Evolutionary conservation across 2,329 filamentous ascomycete genomes (phyloP).

Genomic region (Tolypocladium pustulatum): DNA sequence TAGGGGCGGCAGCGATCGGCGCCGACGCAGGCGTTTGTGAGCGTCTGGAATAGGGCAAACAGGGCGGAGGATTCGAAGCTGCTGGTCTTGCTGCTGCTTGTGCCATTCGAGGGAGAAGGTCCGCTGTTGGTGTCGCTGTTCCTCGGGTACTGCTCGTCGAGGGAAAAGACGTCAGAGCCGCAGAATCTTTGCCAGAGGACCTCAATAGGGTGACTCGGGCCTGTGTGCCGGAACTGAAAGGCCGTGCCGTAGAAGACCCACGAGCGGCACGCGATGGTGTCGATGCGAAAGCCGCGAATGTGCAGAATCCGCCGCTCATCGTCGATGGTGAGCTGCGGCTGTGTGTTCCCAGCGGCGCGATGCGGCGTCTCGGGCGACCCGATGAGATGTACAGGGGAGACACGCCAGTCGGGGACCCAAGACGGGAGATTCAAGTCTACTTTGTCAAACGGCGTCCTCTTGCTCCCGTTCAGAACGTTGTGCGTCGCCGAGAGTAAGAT

Average conservation of each 20-base stretch:
- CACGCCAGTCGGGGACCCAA: conserved; percentile 28
- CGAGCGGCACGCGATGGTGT: conserved; percentile 12
- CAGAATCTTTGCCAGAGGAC: conserved; percentile 18
- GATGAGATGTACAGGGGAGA: conserved; percentile 20
- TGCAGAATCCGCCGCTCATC: conserved; percentile 11
- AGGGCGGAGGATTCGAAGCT: conserved; percentile 13
- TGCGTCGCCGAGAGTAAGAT: conserved; percentile 19
- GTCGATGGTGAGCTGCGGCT: conserved; percentile 16
- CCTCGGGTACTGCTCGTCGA: conserved; percentile 12
- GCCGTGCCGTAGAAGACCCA: conserved; percentile 19
- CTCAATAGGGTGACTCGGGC: conserved; percentile 12
- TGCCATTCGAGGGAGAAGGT: not conserved
- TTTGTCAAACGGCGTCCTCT: not conserved
- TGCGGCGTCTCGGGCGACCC: conserved; percentile 20
- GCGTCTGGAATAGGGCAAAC: conserved; percentile 21
- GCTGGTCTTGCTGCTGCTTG: not conserved
- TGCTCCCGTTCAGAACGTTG: not conserved
- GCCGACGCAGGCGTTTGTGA: conserved; percentile 21
- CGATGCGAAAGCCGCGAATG: conserved; percentile 17
- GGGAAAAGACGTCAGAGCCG: conserved; percentile 12
- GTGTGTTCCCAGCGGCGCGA: conserved; percentile 14
- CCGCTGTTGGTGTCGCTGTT: not conserved
- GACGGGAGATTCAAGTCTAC: conserved; percentile 13
- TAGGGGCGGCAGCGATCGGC: conserved; percentile 16
- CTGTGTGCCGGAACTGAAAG: conserved; percentile 16